These are phyloP conservation scores for Dactylellina drechsleri DNA, from an alignment of 2,329 filamentous ascomycete genomes.

Conservation along the genomic window DNA sequence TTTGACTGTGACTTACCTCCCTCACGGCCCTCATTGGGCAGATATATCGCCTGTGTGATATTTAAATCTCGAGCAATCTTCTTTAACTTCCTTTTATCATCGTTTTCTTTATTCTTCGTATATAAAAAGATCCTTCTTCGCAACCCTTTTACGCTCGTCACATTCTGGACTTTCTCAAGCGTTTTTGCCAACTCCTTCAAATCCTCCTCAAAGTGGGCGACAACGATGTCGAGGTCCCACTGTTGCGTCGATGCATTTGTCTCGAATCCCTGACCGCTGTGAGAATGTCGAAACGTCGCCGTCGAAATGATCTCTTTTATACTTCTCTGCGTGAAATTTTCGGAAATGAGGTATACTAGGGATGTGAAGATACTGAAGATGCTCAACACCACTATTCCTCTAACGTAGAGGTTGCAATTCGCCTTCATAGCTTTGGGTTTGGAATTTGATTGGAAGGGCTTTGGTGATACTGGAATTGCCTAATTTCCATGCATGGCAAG, in stretches of 20 bases:
- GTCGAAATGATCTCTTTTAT: too few relatives aligned
- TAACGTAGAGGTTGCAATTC: too few relatives aligned
- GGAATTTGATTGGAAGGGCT: too few relatives aligned
- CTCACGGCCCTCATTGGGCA: conserved; percentile 11
- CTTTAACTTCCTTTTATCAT: not conserved
- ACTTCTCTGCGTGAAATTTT: too few relatives aligned
- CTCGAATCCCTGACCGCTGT: too few relatives aligned
- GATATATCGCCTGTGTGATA: not conserved
- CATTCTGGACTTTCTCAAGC: not conserved
- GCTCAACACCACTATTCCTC: too few relatives aligned
- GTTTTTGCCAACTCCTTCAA: not conserved
- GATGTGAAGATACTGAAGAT: too few relatives aligned
- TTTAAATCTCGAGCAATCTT: not conserved
- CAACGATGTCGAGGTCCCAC: conserved; percentile 4
- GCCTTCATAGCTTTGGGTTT: too few relatives aligned
- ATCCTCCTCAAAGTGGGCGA: conserved; percentile 5
- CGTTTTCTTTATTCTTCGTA: not conserved
- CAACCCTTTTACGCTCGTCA: not conserved
- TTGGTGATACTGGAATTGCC: too few relatives aligned
- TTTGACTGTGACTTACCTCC: conserved; percentile 7
- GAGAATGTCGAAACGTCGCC: too few relatives aligned
- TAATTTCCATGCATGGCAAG: too few relatives aligned
- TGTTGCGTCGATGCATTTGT: not conserved
- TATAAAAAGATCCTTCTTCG: not conserved
- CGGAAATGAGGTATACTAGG: too few relatives aligned